Evolutionary conservation across 805 yeast species (phyloP).

Genomic region (Teunomyces gatunensis): DNA sequence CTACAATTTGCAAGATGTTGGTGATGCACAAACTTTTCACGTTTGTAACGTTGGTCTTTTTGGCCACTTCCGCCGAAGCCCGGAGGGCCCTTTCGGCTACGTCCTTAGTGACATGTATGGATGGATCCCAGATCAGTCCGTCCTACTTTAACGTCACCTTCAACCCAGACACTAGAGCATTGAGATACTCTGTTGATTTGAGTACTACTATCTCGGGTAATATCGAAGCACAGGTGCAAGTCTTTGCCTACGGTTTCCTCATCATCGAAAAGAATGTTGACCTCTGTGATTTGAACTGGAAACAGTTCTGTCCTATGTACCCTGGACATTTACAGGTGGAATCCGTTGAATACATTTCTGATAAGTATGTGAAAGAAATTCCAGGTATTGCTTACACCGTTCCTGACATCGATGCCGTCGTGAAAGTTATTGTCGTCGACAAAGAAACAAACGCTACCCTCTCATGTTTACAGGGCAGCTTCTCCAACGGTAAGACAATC

Average conservation of each 20-base stretch:
- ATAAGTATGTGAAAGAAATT: constrained; percentile 49
- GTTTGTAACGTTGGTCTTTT: constrained; percentile 1
- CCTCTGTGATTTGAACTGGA: constrained; percentile 68
- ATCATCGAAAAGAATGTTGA: constrained; percentile 58
- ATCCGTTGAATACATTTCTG: constrained; percentile 59
- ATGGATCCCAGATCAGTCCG: constrained; percentile 69
- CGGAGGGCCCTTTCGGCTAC: constrained; percentile 49
- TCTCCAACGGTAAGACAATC: constrained; percentile 77
- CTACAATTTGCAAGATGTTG: not conserved
- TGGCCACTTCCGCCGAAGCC: constrained; percentile 8
- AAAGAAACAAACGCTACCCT: constrained; percentile 39
- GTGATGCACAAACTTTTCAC: not conserved
- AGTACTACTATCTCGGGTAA: constrained; percentile 65
- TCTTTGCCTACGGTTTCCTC: constrained; percentile 83
- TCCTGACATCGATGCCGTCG: constrained; percentile 84
- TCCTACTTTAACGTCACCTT: constrained; percentile 71
- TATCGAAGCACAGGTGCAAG: constrained; percentile 65
- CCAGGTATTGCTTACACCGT: constrained; percentile 86
- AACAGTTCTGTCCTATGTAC: constrained; percentile 84
- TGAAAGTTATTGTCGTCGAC: constrained; percentile 50
- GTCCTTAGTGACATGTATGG: constrained; percentile 86
- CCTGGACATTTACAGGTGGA: constrained; percentile 81
- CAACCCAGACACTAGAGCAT: constrained; percentile 65
- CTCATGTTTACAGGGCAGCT: constrained; percentile 75
- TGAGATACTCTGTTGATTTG: constrained; percentile 68